Base-by-base conservation (phyloP, 2,329 filamentous ascomycete genomes). In the Aspergillus thermomutatus region DNA sequence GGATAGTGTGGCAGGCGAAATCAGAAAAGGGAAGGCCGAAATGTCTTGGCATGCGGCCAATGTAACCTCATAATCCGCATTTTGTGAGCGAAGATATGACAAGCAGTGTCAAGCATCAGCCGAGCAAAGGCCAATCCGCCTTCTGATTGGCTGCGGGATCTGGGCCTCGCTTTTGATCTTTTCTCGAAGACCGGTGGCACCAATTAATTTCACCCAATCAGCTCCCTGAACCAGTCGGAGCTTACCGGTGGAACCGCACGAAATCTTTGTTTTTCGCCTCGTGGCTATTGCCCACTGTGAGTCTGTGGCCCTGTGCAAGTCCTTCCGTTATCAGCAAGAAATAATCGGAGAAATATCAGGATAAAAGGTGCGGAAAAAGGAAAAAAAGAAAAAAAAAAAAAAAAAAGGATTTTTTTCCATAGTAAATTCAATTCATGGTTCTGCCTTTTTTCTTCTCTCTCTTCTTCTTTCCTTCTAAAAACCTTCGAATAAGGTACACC, bases 11-110 rank as follows among this genome's bases (percentile, higher is more conserved):
- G 60, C 55, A 56, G 61, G 40, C 40, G 53, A 55, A 53, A 48
- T 27, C 50, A 26, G 27, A 37, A 21, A 55, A 57, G 50, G 49
- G 50, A 54, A 52, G 47, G 48, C 47, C 41, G 41, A 37, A 40
- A 55, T 43, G 45, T 55, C 54, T 59, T 53, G 50, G 50, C 5
- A 2, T 5, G 14, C 60, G 59, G 64, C 65, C 64, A 56, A 69
- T 69, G 68, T 67, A 70, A 71, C 69, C 68, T 64, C 65, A 61
- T 61, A 37, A 59, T 21, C 34, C 41, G 26, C 26, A 34, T 34
- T 49, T 57, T 28, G 26, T 51, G 48, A 55, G 56, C 49, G 41
- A 59, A 59, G 55, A 55, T 50, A 60, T 60, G 58, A 58, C 60
- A 62, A 63, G 60, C 43, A 49, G 52, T 53, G 54, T 60, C 59